These are phyloP conservation scores for Moesziomyces parantarcticus DNA, from an alignment of 1,284 basidiomycete species.

Conservation along the genomic window DNA sequence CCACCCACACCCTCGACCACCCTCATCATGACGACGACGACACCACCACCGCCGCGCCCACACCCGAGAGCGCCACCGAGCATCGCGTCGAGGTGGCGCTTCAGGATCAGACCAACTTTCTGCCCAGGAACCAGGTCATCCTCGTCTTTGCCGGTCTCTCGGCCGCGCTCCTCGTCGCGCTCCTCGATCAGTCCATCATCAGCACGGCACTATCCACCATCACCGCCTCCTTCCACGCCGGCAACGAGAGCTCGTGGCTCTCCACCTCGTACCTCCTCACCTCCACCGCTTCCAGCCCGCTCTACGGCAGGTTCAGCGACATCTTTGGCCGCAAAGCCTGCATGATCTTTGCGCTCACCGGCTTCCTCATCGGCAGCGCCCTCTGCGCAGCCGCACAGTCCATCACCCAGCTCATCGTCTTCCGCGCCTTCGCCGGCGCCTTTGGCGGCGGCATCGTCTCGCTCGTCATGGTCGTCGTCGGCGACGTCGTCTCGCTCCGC, in stretches of 20 bases:
- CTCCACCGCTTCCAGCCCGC: conserved; percentile 67
- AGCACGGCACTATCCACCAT: conserved; percentile 67
- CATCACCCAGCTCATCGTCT: conserved; percentile 79
- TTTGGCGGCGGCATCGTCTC: conserved; percentile 78
- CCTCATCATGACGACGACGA: conserved; percentile 15
- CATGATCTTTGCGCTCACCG: conserved; percentile 75
- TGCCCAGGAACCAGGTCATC: conserved; percentile 77
- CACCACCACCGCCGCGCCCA: conserved; percentile 25
- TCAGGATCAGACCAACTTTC: conserved; percentile 80
- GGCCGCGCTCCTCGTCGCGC: conserved; percentile 65
- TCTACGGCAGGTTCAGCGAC: conserved; percentile 73
- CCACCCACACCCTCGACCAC: too few species aligned
- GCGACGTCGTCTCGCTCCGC: conserved; percentile 54
- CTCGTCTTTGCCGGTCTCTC: conserved; percentile 75
- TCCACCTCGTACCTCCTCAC: conserved; percentile 69
- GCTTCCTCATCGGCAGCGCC: conserved; percentile 70
- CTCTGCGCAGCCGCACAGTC: conserved; percentile 64
- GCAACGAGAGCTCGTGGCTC: conserved; percentile 70
- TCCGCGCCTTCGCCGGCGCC: conserved; percentile 76
- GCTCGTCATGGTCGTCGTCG: conserved; percentile 71
- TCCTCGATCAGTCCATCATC: conserved; percentile 68
- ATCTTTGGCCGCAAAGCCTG: conserved; percentile 76
- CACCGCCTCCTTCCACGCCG: conserved; percentile 46
- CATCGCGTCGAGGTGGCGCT: conserved; percentile 65
- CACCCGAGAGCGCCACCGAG: conserved; percentile 31